Percentiles rank a stretch among this genome's conserved stretches.
These are phyloP conservation scores for Nelumbo lutea DNA, from an alignment of 164 flowering plant genomes.

Conservation along the genomic window DNA sequence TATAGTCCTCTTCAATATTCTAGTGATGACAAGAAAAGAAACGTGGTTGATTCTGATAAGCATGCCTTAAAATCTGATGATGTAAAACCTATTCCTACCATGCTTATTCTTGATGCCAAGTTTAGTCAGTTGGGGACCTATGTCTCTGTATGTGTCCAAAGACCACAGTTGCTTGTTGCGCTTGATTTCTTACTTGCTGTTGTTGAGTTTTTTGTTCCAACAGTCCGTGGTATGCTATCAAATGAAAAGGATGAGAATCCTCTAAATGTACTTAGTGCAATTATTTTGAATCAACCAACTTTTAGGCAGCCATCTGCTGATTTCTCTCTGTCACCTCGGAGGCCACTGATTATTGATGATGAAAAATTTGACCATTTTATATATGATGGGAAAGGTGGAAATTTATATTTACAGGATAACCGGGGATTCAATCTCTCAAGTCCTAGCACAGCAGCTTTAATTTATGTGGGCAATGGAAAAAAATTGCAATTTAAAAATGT, in stretches of 20 bases:
- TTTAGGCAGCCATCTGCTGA: slow-evolving; percentile 56
- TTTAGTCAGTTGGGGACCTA: slow-evolving; percentile 47
- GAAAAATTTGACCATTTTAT: slow-evolving; percentile 67
- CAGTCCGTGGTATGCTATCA: slow-evolving; percentile 46
- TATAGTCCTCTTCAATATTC: slow-evolving; percentile 12
- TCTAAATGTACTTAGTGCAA: slow-evolving; percentile 42
- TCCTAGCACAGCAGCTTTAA: slow-evolving; percentile 58
- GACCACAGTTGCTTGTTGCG: slow-evolving; percentile 95
- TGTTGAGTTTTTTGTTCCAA: slow-evolving; percentile 91
- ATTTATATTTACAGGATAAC: slow-evolving; percentile 55
- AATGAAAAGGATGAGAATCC: slow-evolving; percentile 51
- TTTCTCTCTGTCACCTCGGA: slow-evolving; percentile 64
- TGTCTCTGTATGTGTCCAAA: slow-evolving; percentile 63
- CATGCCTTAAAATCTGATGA: slow-evolving; percentile 14
- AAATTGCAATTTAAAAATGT: slow-evolving; percentile 78
- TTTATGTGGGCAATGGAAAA: slow-evolving; percentile 84
- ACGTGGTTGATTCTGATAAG: slow-evolving; percentile 13
- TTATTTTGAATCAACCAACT: slow-evolving; percentile 57
- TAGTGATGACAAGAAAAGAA: slow-evolving; percentile 14
- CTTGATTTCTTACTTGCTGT: slow-evolving; percentile 94
- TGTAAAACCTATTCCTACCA: slow-evolving; percentile 43
- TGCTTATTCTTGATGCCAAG: slow-evolving; percentile 89
- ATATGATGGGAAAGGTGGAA: slow-evolving; percentile 90
- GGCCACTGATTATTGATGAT: slow-evolving; percentile 75
- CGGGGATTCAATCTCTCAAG: slow-evolving; percentile 45